A percentile compares a stretch with the other conserved stretches of the same genome.
phyloP scores from a whole-genome alignment of 768 basidiomycete species.

The Pleurotus pulmonarius region DNA sequence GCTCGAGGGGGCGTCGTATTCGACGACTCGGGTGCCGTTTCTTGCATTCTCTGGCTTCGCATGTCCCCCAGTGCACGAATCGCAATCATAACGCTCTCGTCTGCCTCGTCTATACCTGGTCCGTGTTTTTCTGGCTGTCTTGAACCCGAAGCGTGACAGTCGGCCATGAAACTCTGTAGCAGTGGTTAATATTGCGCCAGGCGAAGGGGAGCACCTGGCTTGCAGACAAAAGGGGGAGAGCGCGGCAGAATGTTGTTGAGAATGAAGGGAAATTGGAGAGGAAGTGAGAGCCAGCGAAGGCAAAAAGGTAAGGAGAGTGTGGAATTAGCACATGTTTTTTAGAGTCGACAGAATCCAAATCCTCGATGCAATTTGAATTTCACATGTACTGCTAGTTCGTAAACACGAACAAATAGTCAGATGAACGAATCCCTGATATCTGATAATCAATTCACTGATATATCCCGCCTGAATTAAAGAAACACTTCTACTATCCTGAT shows the following conservation, averaged over 20 bases:
- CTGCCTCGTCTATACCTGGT: constrained; percentile 38
- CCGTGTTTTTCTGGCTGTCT: not conserved
- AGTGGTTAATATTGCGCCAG: not conserved
- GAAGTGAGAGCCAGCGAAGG: not conserved
- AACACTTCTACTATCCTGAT: not conserved
- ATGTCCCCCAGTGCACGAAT: constrained; percentile 75
- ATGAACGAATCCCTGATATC: not conserved
- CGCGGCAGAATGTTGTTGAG: not conserved
- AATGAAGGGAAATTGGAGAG: not conserved
- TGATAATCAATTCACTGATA: not conserved
- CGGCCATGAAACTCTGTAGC: not conserved
- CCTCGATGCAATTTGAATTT: not conserved
- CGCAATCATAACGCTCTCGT: constrained; percentile 78
- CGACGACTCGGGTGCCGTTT: not conserved
- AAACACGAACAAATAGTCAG: not conserved
- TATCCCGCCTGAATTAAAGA: too few species aligned
- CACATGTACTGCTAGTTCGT: not conserved
- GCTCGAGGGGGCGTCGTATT: not conserved
- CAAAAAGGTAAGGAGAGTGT: not conserved
- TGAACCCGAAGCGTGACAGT: not conserved
- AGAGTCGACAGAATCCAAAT: not conserved
- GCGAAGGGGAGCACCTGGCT: too few species aligned
- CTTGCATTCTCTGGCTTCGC: constrained; percentile 44
- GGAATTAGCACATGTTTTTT: not conserved
- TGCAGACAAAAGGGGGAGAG: too few species aligned